phyloP scores from a whole-genome alignment of 1,139 yeast genomes.

The Candida pseudocylindracea region DNA sequence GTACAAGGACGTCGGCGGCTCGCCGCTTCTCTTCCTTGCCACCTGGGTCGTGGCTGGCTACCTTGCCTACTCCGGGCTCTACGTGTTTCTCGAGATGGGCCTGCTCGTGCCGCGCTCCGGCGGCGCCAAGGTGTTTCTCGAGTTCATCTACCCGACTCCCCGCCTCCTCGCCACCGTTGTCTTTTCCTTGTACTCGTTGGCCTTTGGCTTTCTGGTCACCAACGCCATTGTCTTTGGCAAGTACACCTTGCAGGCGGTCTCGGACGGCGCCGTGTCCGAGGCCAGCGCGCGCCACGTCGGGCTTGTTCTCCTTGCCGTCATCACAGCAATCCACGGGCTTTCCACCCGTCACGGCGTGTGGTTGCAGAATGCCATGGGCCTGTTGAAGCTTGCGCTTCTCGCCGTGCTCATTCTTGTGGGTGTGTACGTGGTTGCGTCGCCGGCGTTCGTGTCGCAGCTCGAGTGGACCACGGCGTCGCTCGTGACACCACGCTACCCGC shows the following conservation, averaged over 20 bases:
- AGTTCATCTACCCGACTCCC: slow-evolving; percentile 39
- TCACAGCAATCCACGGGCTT: slow-evolving; percentile 26
- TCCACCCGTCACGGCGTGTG: slow-evolving; percentile 29
- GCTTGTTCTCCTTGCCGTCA: slow-evolving; percentile 15
- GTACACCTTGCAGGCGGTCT: slow-evolving; percentile 23
- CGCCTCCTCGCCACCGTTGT: slow-evolving; percentile 34
- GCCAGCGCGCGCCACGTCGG: slow-evolving; percentile 22
- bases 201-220: slow-evolving; percentile 43
- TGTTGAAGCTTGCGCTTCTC: slow-evolving; percentile 24
- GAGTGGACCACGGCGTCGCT: slow-evolving; percentile 15
- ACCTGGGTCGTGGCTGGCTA: slow-evolving; percentile 43
- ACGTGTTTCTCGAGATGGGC: slow-evolving; percentile 45
- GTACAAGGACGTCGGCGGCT: slow-evolving; percentile 45
- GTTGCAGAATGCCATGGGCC: slow-evolving; percentile 35
- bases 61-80: slow-evolving; percentile 43
- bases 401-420: slow-evolving; percentile 26
- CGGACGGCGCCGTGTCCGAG: slow-evolving; percentile 14
- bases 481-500: slow-evolving; percentile 3
- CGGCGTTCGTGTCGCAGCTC: slow-evolving; percentile 16
- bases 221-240: slow-evolving; percentile 55
- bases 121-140: slow-evolving; percentile 51
- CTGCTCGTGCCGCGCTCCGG: slow-evolving; percentile 53
- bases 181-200: slow-evolving; percentile 29
- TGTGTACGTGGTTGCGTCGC: slow-evolving; percentile 21
- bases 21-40: slow-evolving; percentile 29